These are phyloP conservation scores for Aspergillus sp. DNA, from an alignment of 2,329 filamentous ascomycete species.

Conservation along the genomic window DNA sequence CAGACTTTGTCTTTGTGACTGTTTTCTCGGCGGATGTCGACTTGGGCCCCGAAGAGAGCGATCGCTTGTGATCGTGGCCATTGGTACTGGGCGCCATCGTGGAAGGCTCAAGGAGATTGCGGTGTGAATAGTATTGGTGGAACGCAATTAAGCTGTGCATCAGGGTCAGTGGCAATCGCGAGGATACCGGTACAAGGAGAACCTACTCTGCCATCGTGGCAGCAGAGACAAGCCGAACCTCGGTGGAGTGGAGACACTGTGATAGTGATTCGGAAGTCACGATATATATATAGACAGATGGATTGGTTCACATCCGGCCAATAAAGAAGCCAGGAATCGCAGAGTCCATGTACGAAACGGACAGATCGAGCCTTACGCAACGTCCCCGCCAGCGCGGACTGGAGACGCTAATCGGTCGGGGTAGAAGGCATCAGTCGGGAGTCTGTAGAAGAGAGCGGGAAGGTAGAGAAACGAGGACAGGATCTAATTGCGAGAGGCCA, in stretches of 20 bases:
- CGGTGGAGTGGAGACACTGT: constrained; percentile 12
- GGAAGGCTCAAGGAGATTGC: constrained; percentile 27
- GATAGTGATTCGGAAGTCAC: constrained; percentile 9
- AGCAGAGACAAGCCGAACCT: constrained; percentile 9
- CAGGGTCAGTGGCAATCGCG: constrained; percentile 8
- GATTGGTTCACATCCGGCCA: constrained; percentile 10
- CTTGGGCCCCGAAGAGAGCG: constrained; percentile 27
- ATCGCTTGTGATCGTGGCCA: constrained; percentile 29
- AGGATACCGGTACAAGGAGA: constrained; percentile 1
- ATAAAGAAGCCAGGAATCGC: constrained; percentile 7
- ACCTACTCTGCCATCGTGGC: constrained; percentile 34
- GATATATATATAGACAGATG: constrained; percentile 4
- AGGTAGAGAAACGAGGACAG: constrained; percentile 1
- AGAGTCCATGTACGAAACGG: constrained; percentile 11
- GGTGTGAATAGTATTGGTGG: constrained; percentile 26
- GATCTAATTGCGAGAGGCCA: background rate
- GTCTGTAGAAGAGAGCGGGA: constrained; percentile 6
- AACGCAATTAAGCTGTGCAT: constrained; percentile 28
- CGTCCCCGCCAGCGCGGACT: constrained; percentile 17
- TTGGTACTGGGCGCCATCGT: constrained; percentile 28
- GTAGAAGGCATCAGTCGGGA: constrained; percentile 9
- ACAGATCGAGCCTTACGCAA: constrained; percentile 6
- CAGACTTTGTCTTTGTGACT: constrained; percentile 37
- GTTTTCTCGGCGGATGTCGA: constrained; percentile 26
- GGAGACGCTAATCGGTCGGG: constrained; percentile 10